A percentile compares a stretch with the other conserved stretches of the same genome.
phyloP scores from a whole-genome alignment of 768 basidiomycete genomes.

The Erythrobasidium yunnanense region DNA sequence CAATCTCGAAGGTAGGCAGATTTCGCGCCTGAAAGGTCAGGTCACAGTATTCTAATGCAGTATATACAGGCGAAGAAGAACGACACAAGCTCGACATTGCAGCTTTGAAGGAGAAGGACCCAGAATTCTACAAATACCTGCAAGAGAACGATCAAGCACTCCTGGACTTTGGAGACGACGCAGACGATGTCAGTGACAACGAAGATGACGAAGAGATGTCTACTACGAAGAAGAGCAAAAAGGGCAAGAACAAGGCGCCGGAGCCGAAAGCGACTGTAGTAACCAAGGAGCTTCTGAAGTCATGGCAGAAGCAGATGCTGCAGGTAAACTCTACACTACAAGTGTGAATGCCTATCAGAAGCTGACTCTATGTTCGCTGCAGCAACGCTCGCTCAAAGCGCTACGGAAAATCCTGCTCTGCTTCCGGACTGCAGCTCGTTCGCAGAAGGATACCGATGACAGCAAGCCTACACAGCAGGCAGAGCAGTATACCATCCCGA shows the following conservation, averaged over 20 bases:
- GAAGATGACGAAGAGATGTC: constrained; percentile 43
- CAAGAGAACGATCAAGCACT: constrained; percentile 89
- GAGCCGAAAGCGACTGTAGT: constrained; percentile 48
- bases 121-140: constrained; percentile 97
- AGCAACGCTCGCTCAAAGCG: constrained; percentile 77
- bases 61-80: constrained; percentile 54
- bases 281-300: constrained; percentile 58
- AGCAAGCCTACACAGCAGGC: constrained; percentile 27
- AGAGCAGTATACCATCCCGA: constrained; percentile 72
- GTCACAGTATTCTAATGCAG: not conserved
- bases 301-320: constrained; percentile 81
- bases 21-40: not conserved
- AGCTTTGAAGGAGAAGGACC: constrained; percentile 85
- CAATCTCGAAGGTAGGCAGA: constrained; percentile 54
- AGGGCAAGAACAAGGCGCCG: constrained; percentile 46
- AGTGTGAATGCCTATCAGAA: not conserved
- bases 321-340: constrained; percentile 48
- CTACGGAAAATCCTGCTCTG: constrained; percentile 74
- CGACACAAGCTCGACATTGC: constrained; percentile 70
- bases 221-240: constrained; percentile 44
- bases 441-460: constrained; percentile 76
- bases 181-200: constrained; percentile 46
- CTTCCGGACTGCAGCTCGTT: constrained; percentile 72
- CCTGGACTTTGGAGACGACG: constrained; percentile 56
- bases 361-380: not conserved